Conservation (phyloP, 192 early-diverging fungal genomes). For the Neocallimastix lanati region DNA sequence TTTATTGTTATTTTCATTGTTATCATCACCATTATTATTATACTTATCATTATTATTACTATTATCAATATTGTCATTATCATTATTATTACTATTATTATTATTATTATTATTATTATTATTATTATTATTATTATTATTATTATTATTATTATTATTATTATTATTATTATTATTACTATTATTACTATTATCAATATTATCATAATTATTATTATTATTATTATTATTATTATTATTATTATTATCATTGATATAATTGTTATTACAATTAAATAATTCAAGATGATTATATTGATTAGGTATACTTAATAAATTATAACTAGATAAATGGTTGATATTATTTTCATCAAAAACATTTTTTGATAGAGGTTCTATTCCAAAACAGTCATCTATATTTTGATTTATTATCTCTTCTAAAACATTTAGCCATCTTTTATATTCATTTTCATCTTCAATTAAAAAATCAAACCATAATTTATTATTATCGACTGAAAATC, state of each 20-base stretch:
- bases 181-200: neutral
- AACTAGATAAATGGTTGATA: neutral
- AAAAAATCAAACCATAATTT: neutral
- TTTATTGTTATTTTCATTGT: no score
- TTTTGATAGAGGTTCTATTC: neutral
- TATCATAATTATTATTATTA: neutral
- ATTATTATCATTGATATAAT: neutral
- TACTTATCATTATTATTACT: no score
- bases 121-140: no score
- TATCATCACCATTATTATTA: no score
- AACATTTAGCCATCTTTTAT: neutral
- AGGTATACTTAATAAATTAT: neutral
- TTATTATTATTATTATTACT: neutral
- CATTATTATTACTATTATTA: no score
- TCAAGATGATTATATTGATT: neutral
- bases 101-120: no score
- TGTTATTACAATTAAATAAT: no score
- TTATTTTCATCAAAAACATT: neutral
- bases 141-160: neutral
- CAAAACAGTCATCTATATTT: neutral
- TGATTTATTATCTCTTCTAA: neutral
- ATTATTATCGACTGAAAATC: neutral
- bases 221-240: neutral
- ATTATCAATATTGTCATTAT: no score
- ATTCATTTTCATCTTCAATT: neutral